phyloP scores from a whole-genome alignment of 352 stramenopile species.

The Lagenidium giganteum region DNA sequence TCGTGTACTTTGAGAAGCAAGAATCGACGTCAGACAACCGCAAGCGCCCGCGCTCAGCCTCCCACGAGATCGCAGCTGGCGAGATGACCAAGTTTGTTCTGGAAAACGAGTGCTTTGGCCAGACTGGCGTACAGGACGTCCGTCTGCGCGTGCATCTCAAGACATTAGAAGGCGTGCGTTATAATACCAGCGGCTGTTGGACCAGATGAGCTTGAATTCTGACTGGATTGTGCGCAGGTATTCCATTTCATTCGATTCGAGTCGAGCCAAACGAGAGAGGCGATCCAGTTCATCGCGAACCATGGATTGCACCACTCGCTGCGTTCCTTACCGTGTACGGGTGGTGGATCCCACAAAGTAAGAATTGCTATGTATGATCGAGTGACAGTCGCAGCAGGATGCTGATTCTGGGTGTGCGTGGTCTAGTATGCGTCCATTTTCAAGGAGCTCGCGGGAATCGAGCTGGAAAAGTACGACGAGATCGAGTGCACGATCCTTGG shows the following conservation, averaged over 20 bases:
- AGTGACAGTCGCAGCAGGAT: too few relatives aligned
- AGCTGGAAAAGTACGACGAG: constrained; percentile 85
- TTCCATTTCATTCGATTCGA: constrained; percentile 95
- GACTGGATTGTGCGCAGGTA: constrained; percentile 31
- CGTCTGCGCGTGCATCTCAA: constrained; percentile 72
- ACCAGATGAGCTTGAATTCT: too few relatives aligned
- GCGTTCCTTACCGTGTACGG: constrained; percentile 56
- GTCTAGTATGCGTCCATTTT: constrained; percentile 58
- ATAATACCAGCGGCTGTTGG: too few relatives aligned
- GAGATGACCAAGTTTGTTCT: constrained; percentile 78
- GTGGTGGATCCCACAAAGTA: constrained; percentile 71
- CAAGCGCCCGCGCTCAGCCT: constrained; percentile 53
- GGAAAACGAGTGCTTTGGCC: constrained; percentile 64
- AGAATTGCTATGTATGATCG: neutral
- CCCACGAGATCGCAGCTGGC: constrained; percentile 52
- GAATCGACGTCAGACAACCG: constrained; percentile 21
- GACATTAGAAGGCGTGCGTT: constrained; percentile 79
- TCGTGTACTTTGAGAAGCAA: constrained; percentile 91
- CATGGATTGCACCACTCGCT: constrained; percentile 70
- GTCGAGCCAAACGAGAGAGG: constrained; percentile 52
- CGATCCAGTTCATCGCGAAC: constrained; percentile 55
- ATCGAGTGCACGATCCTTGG: constrained; percentile 94
- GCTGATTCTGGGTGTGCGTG: too few relatives aligned
- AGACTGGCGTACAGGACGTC: constrained; percentile 80
- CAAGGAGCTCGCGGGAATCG: constrained; percentile 55